Conservation (phyloP, 202 grass and related monocot species). For the Dendrocalamus latiflorus region DNA sequence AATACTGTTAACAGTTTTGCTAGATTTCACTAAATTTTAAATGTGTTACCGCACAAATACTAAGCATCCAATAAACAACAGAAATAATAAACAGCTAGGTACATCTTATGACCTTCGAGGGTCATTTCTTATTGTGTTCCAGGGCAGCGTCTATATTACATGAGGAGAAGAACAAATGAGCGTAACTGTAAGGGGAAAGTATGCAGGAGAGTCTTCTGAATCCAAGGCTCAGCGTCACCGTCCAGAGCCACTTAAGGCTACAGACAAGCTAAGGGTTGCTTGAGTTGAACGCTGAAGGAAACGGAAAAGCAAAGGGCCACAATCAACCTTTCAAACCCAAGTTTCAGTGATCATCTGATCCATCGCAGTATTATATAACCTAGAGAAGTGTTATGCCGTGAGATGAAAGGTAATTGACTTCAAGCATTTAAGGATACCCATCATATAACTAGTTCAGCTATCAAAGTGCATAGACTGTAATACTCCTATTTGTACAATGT, state of each 20-base stretch:
- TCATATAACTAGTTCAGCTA: neutral
- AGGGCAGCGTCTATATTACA: constrained; percentile 38
- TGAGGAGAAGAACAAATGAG: constrained; percentile 21
- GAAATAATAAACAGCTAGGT: constrained; percentile 27
- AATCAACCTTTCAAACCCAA: constrained; percentile 16
- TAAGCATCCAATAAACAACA: constrained; percentile 23
- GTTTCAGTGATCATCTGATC: neutral
- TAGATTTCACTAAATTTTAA: constrained; percentile 7
- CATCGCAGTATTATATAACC: constrained; percentile 18
- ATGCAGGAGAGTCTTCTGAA: constrained; percentile 2
- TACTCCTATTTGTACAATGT: neutral
- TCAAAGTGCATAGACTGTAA: neutral
- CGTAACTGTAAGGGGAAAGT: neutral
- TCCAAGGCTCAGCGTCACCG: neutral
- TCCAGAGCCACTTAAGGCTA: neutral
- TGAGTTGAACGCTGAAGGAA: constrained; percentile 3
- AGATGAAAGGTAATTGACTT: neutral
- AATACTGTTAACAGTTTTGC: neutral
- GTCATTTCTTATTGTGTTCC: constrained; percentile 27
- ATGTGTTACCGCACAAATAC: neutral
- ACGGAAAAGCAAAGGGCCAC: neutral
- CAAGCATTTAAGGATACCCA: neutral
- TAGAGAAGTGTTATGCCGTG: neutral
- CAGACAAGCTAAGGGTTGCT: neutral
- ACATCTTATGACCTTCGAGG: constrained; percentile 15